Evolutionary conservation across 192 early-diverging fungal genomes (phyloP), one percentile per base, ranked within the genome.

Genomic region (Coemansia reversa): DNA sequence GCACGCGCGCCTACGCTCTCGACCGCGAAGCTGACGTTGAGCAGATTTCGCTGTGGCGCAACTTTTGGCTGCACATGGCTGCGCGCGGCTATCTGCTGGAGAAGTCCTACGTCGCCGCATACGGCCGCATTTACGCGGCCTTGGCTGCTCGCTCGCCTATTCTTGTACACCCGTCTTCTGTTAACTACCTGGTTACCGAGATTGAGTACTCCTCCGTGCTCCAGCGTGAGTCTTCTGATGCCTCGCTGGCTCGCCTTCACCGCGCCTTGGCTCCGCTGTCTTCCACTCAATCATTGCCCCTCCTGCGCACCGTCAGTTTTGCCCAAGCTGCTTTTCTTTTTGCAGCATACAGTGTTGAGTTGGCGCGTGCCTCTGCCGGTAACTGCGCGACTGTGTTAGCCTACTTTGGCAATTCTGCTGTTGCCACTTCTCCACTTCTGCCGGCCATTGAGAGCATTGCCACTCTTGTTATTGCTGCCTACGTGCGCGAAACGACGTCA

Each of bases 31-130:
- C 86, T 5, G 79, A 83, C 25, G 78, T 84, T 3, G 91, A 92
- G 60, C 79, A 87, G 19, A 83, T 87, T 4, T 70, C 83, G 29
- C 63, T 91, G 25, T 95, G 95, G 81, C 85, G 95, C 51, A 93
- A 93, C 71, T 85, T 93, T 35, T 99, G 97, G 97, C 88, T 98
- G 64, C 89, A 92, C 55, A 84, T 90, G 56, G 89, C 93, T 3
- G 70, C 91, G 12, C 89, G 86, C 69, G 89, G 94, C 1, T 88
- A 93, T 55, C 80, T 89, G 30, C 83, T 87, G 9, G 86, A 92
- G 30, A 84, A 88, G 1, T 72, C 83, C 12, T 95, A 93, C 86
- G 84, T 88, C 24, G 82, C 79, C 18, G 90, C 91, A 22, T 96
- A 93, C 89, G 74, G 85, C 62, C 71, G 74, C 4, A 79, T 89